A percentile compares a stretch with the other conserved stretches of the same genome.
These are phyloP conservation scores for Globisporangium alternatum DNA, from an alignment of 352 stramenopile genomes.

Conservation along the genomic window DNA sequence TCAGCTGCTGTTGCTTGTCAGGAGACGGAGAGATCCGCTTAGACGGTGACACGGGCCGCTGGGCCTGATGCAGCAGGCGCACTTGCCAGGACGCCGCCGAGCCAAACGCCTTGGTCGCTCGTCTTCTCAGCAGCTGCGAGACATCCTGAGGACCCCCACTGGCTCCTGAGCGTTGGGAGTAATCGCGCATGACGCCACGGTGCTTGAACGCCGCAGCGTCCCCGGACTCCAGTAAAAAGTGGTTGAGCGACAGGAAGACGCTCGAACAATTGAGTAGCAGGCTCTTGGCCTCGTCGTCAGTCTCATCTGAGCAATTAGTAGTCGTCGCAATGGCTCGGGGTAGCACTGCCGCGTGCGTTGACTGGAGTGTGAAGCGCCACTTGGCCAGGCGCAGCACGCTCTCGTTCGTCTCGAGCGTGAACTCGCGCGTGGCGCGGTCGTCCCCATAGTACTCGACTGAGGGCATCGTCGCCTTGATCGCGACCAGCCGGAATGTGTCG, in stretches of 20 bases:
- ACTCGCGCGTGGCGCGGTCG: slow-evolving; percentile 58
- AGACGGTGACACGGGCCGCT: not conserved
- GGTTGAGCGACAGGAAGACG: slow-evolving; percentile 35
- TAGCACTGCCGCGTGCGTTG: not conserved
- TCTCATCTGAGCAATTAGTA: slow-evolving; percentile 2
- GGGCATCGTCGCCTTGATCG: slow-evolving; percentile 54
- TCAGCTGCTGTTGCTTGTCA: slow-evolving; percentile 6
- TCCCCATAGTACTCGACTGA: slow-evolving; percentile 52
- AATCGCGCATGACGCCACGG: slow-evolving; percentile 25
- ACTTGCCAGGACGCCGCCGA: slow-evolving; percentile 41
- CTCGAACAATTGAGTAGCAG: slow-evolving; percentile 37
- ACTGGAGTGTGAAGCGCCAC: slow-evolving; percentile 40
- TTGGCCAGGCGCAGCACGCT: slow-evolving; percentile 44
- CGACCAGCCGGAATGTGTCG: slow-evolving; percentile 44
- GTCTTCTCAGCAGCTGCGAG: not conserved
- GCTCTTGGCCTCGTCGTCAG: slow-evolving; percentile 21
- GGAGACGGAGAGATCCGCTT: not conserved
- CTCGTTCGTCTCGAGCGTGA: slow-evolving; percentile 59
- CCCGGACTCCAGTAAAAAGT: slow-evolving; percentile 31
- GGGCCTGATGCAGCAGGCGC: slow-evolving; percentile 38
- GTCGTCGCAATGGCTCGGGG: slow-evolving; percentile 6
- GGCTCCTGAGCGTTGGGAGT: not conserved
- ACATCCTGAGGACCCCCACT: not conserved
- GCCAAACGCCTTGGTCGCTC: not conserved
- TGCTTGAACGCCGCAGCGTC: slow-evolving; percentile 17